Base-by-base conservation (phyloP, 306 rosid species). In the Lathyrus aphaca region DNA sequence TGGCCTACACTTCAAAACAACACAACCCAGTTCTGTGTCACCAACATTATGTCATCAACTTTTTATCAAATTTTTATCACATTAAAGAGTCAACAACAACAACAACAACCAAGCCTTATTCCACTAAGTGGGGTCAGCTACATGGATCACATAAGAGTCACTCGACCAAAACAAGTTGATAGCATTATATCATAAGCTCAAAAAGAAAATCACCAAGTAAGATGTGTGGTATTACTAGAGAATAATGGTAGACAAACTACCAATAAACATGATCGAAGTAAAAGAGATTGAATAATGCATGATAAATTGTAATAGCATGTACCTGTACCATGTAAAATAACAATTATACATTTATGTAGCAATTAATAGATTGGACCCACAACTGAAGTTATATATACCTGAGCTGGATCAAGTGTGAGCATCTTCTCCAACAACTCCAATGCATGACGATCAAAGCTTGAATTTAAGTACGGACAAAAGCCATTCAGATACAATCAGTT, bases 381-480 rank as follows among this genome's bases (percentile, higher is more conserved):
- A 30, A 7, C 32, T 13, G 53, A 64, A 3, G 40, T 65, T 37
- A 54, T 16, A 23, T 81, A n/a, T 81, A 88, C 91, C 95, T 88
- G 87, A 61, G 75, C 74, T 12, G 95, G 91, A 82, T 86, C 88
- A 74, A 88, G 91, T 27, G 91, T 63, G 55, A 88, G 78, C 86
- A 88, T 82, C 79, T 72, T 76, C 57, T 88, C 95, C 79, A 88
- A 77, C 71, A 88, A 84, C 50, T 88, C 95, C 53, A 88, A 30
- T 65, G 95, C 95, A 80, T 86, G 86, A 23, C 81, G 74, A 68
- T 86, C 95, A 72, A 82, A 86, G 53, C 95, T 56, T 13, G 63
- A 56, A 25, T 25, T 56, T 17, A 56, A 27, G 11, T 56, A 54
- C 35, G 14, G 8, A 23, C 16, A 54, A 16, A 43, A 68, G 65